phyloP scores from a whole-genome alignment of 257 asterid species.

The Primulina tabacum region DNA sequence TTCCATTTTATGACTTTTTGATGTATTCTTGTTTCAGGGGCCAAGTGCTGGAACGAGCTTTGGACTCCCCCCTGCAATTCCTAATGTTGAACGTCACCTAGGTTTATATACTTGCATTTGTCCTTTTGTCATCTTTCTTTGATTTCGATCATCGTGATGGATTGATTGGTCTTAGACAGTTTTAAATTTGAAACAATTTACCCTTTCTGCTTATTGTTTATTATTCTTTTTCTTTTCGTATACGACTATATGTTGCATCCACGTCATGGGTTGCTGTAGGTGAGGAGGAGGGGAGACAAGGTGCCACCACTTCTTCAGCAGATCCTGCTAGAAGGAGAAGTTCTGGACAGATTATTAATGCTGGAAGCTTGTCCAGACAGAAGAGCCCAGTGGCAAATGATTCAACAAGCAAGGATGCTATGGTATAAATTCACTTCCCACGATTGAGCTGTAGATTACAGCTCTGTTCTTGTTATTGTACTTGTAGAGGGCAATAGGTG shows the following conservation, averaged over 20 bases:
- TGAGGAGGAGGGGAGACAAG: slow-evolving; percentile 48
- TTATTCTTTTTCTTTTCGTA: neutral
- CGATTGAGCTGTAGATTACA: neutral
- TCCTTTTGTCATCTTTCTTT: slow-evolving; percentile 3
- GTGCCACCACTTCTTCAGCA: slow-evolving; percentile 35
- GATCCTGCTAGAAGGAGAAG: slow-evolving; percentile 47
- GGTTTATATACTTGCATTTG: neutral
- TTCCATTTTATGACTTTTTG: slow-evolving; percentile 5
- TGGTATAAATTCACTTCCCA: slow-evolving; percentile 26
- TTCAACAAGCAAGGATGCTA: slow-evolving; percentile 49
- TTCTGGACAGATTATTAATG: slow-evolving; percentile 40
- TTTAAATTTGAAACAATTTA: no score
- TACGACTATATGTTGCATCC: neutral
- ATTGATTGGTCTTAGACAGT: neutral
- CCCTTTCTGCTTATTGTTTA: neutral
- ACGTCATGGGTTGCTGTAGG: slow-evolving; percentile 26
- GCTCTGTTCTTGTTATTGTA: neutral
- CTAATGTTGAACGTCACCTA: slow-evolving; percentile 20
- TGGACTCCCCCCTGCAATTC: slow-evolving; percentile 82
- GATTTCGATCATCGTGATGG: neutral
- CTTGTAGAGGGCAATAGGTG: neutral
- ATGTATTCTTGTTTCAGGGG: slow-evolving; percentile 46
- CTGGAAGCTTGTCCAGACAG: slow-evolving; percentile 45
- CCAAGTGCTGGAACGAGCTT: slow-evolving; percentile 77
- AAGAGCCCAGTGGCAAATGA: slow-evolving; percentile 53